Percentiles rank a stretch among this genome's conserved stretches.
Evolutionary conservation across 805 yeast species (phyloP).

Genomic region (Kuraishia hungarica): DNA sequence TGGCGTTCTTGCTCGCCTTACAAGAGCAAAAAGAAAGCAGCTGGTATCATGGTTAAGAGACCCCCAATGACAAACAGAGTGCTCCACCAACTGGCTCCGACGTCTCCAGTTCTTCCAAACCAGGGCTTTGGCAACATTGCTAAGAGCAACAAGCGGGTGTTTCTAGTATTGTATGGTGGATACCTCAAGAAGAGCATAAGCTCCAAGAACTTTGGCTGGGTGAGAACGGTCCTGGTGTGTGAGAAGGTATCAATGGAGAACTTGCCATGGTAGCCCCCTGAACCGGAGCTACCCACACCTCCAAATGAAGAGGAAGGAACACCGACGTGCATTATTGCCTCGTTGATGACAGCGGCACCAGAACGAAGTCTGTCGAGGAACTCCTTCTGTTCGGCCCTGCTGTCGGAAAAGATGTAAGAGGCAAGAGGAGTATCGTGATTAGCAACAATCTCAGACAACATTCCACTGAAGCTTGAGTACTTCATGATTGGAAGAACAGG

Average conservation of each 20-base stretch:
- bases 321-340: constrained; percentile 63
- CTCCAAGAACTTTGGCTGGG: constrained; percentile 62
- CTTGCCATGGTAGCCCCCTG: constrained; percentile 75
- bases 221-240: constrained; percentile 61
- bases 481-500: constrained; percentile 74
- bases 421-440: constrained; percentile 77
- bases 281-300: constrained; percentile 81
- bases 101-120: constrained; percentile 28
- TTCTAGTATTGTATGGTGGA: constrained; percentile 43
- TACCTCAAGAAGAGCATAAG: constrained; percentile 49
- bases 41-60: background rate
- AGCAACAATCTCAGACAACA: constrained; percentile 32
- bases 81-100: constrained; percentile 3
- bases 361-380: constrained; percentile 53
- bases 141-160: constrained; percentile 9
- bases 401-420: constrained; percentile 53
- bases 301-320: constrained; percentile 76
- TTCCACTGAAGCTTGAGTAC: constrained; percentile 35
- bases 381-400: constrained; percentile 35
- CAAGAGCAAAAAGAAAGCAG: background rate
- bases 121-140: constrained; percentile 12
- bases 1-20: no score
- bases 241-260: constrained; percentile 65
- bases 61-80: background rate
- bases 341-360: constrained; percentile 67